Evolutionary conservation across 1,284 basidiomycete species (phyloP).

Genomic region (Tilletia horrida): DNA sequence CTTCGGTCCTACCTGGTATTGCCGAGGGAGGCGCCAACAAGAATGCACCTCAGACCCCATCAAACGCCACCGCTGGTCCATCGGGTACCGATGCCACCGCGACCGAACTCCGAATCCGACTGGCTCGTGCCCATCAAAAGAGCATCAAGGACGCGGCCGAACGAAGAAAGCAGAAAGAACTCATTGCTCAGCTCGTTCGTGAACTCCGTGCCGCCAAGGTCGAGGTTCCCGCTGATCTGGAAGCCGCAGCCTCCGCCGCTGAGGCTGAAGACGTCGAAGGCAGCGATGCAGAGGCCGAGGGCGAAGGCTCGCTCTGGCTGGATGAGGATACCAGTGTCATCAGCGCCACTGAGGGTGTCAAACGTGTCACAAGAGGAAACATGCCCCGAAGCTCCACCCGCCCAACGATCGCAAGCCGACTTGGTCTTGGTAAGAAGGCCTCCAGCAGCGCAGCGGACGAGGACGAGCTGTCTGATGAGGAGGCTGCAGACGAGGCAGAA

Average conservation of each 20-base stretch:
- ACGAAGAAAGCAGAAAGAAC: neutral
- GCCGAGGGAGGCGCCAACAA: neutral
- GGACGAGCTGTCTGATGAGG: neutral
- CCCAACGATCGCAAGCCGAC: slow-evolving; percentile 23
- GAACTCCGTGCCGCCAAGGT: slow-evolving; percentile 4
- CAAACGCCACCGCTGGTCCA: neutral
- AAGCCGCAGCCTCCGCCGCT: neutral
- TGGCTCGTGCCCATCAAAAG: slow-evolving; percentile 11
- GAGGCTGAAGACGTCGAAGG: neutral
- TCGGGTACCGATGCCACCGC: neutral
- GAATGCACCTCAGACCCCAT: neutral
- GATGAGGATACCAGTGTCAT: slow-evolving; percentile 18
- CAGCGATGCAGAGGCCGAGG: slow-evolving; percentile 7
- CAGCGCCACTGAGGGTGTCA: slow-evolving; percentile 14
- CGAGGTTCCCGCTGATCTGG: neutral
- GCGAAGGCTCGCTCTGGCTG: slow-evolving; percentile 19
- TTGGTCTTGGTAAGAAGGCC: slow-evolving; percentile 15
- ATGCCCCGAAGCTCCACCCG: slow-evolving; percentile 25
- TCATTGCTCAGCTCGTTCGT: neutral
- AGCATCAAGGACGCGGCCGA: slow-evolving; percentile 10
- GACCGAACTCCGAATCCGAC: neutral
- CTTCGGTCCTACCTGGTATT: neutral
- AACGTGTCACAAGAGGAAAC: neutral
- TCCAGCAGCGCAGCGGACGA: neutral
- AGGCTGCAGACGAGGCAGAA: neutral